phyloP scores from a whole-genome alignment of 2,329 filamentous ascomycete genomes.

The Aureobasidium sp. region DNA sequence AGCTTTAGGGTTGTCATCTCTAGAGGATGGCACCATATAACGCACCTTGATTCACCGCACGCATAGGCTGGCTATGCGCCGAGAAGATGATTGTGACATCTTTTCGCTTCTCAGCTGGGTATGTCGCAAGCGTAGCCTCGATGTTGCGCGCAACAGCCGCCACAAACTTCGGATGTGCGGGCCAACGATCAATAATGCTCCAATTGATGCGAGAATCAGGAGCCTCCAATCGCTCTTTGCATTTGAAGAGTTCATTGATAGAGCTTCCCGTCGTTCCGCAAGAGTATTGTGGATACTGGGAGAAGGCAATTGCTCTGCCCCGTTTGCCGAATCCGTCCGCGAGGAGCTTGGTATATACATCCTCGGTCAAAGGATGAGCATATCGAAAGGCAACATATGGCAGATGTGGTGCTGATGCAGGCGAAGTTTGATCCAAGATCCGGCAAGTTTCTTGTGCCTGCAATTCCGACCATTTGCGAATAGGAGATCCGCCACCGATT shows the following conservation, averaged over 20 bases:
- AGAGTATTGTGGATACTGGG: conserved; percentile 96
- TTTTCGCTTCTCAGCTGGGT: conserved; percentile 70
- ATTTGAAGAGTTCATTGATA: conserved; percentile 96
- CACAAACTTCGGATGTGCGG: conserved; percentile 79
- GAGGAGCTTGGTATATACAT: conserved; percentile 77
- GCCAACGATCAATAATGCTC: conserved; percentile 98
- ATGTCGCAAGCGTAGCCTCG: conserved; percentile 72
- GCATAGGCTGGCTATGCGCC: conserved; percentile 94
- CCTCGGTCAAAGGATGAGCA: conserved; percentile 84
- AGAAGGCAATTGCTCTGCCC: conserved; percentile 89
- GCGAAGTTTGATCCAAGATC: conserved; percentile 80
- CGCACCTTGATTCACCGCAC: conserved; percentile 71
- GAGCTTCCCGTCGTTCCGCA: conserved; percentile 96
- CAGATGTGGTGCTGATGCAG: conserved; percentile 90
- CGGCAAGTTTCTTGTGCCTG: conserved; percentile 96
- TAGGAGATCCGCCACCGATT: conserved; percentile 95
- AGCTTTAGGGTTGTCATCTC: background rate
- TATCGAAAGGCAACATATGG: conserved; percentile 98
- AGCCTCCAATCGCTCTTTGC: conserved; percentile 80
- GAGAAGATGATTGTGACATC: conserved; percentile 86
- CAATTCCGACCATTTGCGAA: conserved; percentile 94
- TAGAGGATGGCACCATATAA: conserved; percentile 49
- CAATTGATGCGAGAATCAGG: conserved; percentile 64
- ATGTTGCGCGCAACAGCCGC: conserved; percentile 92
- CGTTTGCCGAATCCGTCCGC: conserved; percentile 86